Evolutionary conservation across 2,329 filamentous ascomycete species (phyloP), one percentile per base, ranked within the genome.

Genomic region (Colletotrichum tropicicola): DNA sequence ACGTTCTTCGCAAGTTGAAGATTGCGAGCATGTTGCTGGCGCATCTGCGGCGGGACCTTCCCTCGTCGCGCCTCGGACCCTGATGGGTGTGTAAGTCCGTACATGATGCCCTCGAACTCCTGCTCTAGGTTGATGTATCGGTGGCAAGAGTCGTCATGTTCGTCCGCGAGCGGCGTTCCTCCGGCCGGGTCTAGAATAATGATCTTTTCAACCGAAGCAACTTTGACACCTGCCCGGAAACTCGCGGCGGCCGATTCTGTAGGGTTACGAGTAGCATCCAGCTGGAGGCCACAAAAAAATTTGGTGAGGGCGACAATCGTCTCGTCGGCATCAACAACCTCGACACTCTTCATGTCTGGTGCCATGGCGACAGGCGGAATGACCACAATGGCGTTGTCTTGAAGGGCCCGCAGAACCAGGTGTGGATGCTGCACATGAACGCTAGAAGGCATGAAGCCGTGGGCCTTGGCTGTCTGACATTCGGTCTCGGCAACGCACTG

Each of bases 51-150:
- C 12, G 55, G 17, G 10, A 64, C 9, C 27, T 54, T 64, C 10
- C 47, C 59, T 43, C 45, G 49, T 27, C 43, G 32, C 30, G 58
- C 48, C 41, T 58, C 48, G 21, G 49, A 44, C 5, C 49, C 51
- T 19, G 43, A 54, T 10, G 54, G 45, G 41, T 55, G 58, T 13
- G 57, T 72, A 25, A 97, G 82, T 69, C 93, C 87, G 15, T 85
- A 77, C 66, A 87, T 83, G 51, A 97, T 90, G 25, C 86, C 80
- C 1, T 87, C 82, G 69, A 92, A 97, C 74, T 99, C 95, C 73
- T 98, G 94, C 73, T 97, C 92, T 60, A 99, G 85, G 71, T 99
- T 99, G 73, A 99, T 87, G 73, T 98, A 98, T 35, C 80, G 73
- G 58, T 82, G 80, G 30, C 74, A 74, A 19, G 75, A 71, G 3